A percentile compares a stretch with the other conserved stretches of the same genome.
Evolutionary conservation across 306 rosid genomes (phyloP).

Genomic region (Spatholobus suberectus): DNA sequence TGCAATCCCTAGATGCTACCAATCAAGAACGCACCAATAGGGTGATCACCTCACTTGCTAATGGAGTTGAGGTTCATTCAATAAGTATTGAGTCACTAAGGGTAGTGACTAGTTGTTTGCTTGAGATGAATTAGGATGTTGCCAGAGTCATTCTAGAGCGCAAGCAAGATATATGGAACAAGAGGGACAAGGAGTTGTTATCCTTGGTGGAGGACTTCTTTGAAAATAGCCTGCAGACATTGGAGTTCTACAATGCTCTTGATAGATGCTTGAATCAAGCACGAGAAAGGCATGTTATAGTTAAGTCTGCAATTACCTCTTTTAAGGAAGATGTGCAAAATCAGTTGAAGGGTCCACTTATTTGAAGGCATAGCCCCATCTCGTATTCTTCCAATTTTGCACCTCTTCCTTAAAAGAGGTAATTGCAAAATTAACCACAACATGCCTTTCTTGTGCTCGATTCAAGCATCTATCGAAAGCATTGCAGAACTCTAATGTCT

Average conservation of each 20-base stretch:
- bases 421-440: conserved; percentile 65
- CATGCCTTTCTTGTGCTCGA: conserved; percentile 61
- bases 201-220: conserved; percentile 74
- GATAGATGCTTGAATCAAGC: conserved; percentile 70
- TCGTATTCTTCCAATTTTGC: conserved; percentile 54
- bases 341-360: conserved; percentile 56
- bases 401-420: conserved; percentile 64
- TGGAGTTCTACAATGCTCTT: conserved; percentile 77
- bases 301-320: conserved; percentile 62
- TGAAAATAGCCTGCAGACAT: conserved; percentile 65
- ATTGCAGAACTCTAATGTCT: conserved; percentile 72
- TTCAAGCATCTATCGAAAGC: conserved; percentile 72
- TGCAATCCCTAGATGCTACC: conserved; percentile 69
- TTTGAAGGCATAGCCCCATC: conserved; percentile 67
- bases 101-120: conserved; percentile 71
- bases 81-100: conserved; percentile 69
- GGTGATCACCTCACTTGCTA: conserved; percentile 68
- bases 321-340: conserved; percentile 66
- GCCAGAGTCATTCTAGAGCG: conserved; percentile 68
- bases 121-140: conserved; percentile 82
- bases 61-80: conserved; percentile 66
- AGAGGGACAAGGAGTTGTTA: conserved; percentile 55
- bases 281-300: conserved; percentile 57
- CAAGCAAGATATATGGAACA: conserved; percentile 73
- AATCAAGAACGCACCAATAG: conserved; percentile 70